Base-by-base conservation (phyloP, 257 asterid genomes). In the Nicotiana tabacum region DNA sequence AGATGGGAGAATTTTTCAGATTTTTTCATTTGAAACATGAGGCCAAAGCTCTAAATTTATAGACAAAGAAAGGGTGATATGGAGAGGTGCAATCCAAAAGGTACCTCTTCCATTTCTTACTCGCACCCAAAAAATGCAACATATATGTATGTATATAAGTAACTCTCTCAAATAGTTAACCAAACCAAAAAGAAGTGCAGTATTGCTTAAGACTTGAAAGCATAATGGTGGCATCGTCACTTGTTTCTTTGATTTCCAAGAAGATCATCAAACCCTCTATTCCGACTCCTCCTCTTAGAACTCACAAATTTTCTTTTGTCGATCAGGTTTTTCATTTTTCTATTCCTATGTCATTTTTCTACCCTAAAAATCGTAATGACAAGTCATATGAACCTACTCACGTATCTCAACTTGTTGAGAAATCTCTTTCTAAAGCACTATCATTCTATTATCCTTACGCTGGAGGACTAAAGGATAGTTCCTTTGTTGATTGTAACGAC, bases 211-310 rank as follows among this genome's bases (percentile, higher is more conserved):
- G 6, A 55, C 2, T 13, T 4, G 6, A 16, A 56, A 15, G 4
- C 3, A 68, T 9, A 68, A 68, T 68, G 77, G 55, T 0, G 30
- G 43, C 43, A 37, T 9, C 30, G 37, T 9, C 56, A 69, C 33
- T n/a, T 39, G 18, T 69, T 39, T 69, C 77, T 9, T 69, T 39
- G 33, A 69, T 60, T 60, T 79, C 82, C 57, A 60, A 60, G n/a
- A 79, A 79, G 16, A 81, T 65, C 43, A 81, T 81, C 77, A 66
- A 66, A 66, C 78, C 83, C 0, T 66, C 67, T 35, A 37, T 48
- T 12, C 66, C 46, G 3, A 66, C 78, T 24, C 83, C 66, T 21
- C 76, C 39, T 10, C 7, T 12, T 65, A 65, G 2, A 51, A 9
- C 27, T 58, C 30, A 62, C 67, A 17, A 51, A 8, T 55, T 66